A percentile compares a stretch with the other conserved stretches of the same genome.
Conservation (phyloP, 768 basidiomycete species). For the Psilocybe subaeruginosa region DNA sequence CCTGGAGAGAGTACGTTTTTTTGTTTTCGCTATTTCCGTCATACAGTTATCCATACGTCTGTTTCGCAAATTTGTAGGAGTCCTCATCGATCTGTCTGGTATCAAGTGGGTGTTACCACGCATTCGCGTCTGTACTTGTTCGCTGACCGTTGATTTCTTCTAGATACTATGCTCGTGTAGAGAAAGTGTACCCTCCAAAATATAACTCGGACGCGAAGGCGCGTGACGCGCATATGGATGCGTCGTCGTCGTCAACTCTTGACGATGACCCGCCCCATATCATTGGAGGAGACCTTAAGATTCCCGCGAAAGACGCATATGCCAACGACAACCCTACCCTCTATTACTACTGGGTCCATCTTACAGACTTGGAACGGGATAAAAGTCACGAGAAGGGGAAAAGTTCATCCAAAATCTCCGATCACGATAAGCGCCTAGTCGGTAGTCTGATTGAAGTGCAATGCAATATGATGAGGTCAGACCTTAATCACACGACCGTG, state of each 20-base stretch:
- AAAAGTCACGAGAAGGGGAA: slow-evolving; percentile 66
- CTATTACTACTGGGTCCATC: slow-evolving; percentile 88
- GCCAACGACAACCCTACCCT: slow-evolving; percentile 75
- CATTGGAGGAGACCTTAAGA: slow-evolving; percentile 79
- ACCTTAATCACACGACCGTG: slow-evolving; percentile 5
- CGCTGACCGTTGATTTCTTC: slow-evolving; percentile 18
- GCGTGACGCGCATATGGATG: slow-evolving; percentile 53
- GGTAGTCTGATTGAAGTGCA: slow-evolving; percentile 86
- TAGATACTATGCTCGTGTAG: slow-evolving; percentile 83
- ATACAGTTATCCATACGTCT: slow-evolving; percentile 19
- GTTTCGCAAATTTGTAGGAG: slow-evolving; percentile 49
- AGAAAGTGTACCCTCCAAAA: slow-evolving; percentile 76
- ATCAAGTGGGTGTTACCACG: slow-evolving; percentile 64
- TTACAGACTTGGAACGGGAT: slow-evolving; percentile 77
- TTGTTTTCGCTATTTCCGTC: slow-evolving; percentile 1
- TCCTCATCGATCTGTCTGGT: slow-evolving; percentile 85
- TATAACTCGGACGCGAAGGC: slow-evolving; percentile 47
- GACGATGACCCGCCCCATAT: slow-evolving; percentile 65
- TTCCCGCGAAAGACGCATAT: slow-evolving; percentile 70
- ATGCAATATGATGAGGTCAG: slow-evolving; percentile 79
- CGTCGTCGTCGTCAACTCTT: slow-evolving; percentile 43
- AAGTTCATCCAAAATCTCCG: slow-evolving; percentile 52
- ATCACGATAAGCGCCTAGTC: slow-evolving; percentile 62
- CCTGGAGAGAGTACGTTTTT: slow-evolving; percentile 78
- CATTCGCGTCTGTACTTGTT: slow-evolving; percentile 5